Percentiles rank a stretch among this genome's conserved stretches.
Conservation (phyloP, 495 filamentous ascomycete genomes). For the Aspergillus bertholletiae region DNA sequence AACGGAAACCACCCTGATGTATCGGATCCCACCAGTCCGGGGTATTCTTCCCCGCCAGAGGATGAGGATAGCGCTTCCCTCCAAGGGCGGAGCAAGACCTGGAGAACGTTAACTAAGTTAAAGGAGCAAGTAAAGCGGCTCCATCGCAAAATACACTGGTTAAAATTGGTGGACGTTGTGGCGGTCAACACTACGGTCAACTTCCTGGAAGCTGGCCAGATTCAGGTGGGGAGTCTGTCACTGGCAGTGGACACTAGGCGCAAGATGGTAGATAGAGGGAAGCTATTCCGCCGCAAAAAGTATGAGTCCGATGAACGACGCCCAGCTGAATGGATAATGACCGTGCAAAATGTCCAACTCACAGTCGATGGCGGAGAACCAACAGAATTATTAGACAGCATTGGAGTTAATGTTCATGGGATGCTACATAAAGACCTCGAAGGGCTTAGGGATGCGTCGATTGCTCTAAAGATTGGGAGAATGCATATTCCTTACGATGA, state of each 20-base stretch:
- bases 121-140: conserved; percentile 84
- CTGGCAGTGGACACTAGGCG: conserved; percentile 85
- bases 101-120: conserved; percentile 67
- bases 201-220: conserved; percentile 72
- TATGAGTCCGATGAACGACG: conserved; percentile 65
- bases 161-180: conserved; percentile 86
- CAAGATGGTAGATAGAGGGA: conserved; percentile 86
- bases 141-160: conserved; percentile 83
- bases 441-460: conserved; percentile 83
- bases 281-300: conserved; percentile 82
- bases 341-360: conserved; percentile 79
- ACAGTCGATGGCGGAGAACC: conserved; percentile 80
- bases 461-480: conserved; percentile 85
- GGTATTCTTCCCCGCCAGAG: conserved; percentile 12
- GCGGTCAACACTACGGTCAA: conserved; percentile 73
- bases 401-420: conserved; percentile 85
- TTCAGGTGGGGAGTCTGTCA: conserved; percentile 81
- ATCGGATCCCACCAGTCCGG: conserved; percentile 20
- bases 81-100: conserved; percentile 62
- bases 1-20: conserved; percentile 20
- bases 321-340: conserved; percentile 93
- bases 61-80: conserved; percentile 17
- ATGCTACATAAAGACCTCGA: conserved; percentile 84
- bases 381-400: conserved; percentile 84
- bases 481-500: conserved; percentile 92